Evolutionary conservation across 306 rosid species (phyloP).

Genomic region (Quercus parvula): DNA sequence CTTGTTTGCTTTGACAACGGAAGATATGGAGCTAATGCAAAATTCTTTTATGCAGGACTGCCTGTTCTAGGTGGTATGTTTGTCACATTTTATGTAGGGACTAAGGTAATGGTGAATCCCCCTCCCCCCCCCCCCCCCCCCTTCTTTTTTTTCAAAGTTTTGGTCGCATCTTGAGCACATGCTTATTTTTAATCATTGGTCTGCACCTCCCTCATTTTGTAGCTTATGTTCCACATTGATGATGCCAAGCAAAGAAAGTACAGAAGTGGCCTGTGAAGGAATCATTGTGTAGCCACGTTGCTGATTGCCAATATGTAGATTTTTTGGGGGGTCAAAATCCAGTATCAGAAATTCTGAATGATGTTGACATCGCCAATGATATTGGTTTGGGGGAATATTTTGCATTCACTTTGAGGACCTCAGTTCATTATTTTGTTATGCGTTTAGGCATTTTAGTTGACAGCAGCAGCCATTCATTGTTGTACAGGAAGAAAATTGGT

Average conservation of each 20-base stretch:
- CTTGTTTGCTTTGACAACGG: slow-evolving; percentile 3
- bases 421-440: not conserved
- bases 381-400: not conserved
- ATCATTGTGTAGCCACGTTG: not conserved
- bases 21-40: not conserved
- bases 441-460: not conserved
- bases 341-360: not conserved
- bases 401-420: not conserved
- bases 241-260: slow-evolving; percentile 48
- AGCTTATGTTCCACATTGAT: slow-evolving; percentile 85
- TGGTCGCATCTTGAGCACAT: not conserved
- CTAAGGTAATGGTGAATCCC: slow-evolving; percentile 50
- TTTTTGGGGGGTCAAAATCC: not conserved
- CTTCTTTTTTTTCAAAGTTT: not conserved
- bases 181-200: slow-evolving; percentile 11
- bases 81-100: slow-evolving; percentile 77
- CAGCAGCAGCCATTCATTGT: not conserved
- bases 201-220: slow-evolving; percentile 21
- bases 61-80: slow-evolving; percentile 80
- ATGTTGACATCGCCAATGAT: not conserved
- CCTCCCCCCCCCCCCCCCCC: no score
- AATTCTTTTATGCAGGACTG: slow-evolving; percentile 50
- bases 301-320: not conserved
- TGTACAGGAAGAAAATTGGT: not conserved
- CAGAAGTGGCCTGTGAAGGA: not conserved